Conservation (phyloP, 2,329 filamentous ascomycete species). For the Fusarium pininemorale region DNA sequence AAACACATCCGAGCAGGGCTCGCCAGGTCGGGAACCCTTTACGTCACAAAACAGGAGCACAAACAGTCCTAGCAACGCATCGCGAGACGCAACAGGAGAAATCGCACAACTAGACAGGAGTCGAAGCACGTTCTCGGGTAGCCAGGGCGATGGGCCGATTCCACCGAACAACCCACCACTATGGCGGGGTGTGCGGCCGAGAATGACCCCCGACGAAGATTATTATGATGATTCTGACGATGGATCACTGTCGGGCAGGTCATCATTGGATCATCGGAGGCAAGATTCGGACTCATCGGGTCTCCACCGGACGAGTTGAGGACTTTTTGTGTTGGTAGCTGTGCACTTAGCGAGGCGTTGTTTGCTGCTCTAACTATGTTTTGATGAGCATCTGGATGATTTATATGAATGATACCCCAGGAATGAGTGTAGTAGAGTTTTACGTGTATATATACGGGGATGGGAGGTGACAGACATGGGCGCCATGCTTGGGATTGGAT, state of each 20-base stretch:
- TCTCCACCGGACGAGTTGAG: slow-evolving; percentile 23
- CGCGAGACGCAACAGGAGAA: slow-evolving; percentile 37
- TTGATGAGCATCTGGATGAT: slow-evolving; percentile 14
- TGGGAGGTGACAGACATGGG: neutral
- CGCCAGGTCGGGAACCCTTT: slow-evolving; percentile 12
- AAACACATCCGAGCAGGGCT: slow-evolving; percentile 27
- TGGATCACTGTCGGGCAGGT: slow-evolving; percentile 42
- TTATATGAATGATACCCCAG: slow-evolving; percentile 30
- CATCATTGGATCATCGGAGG: slow-evolving; percentile 41
- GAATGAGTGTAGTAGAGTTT: slow-evolving; percentile 5
- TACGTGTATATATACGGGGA: slow-evolving; percentile 6
- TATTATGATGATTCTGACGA: slow-evolving; percentile 43
- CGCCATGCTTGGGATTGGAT: neutral
- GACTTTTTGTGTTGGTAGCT: slow-evolving; percentile 36
- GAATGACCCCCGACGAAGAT: slow-evolving; percentile 47
- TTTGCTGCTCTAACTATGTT: slow-evolving; percentile 21
- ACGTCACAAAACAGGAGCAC: slow-evolving; percentile 26
- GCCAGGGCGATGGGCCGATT: slow-evolving; percentile 41
- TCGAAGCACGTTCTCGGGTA: slow-evolving; percentile 36
- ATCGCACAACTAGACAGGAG: slow-evolving; percentile 31
- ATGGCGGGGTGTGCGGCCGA: slow-evolving; percentile 54
- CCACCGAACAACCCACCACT: slow-evolving; percentile 51
- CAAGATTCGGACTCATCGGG: slow-evolving; percentile 42
- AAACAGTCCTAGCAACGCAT: slow-evolving; percentile 38
- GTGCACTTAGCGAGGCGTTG: slow-evolving; percentile 43